Conservation (phyloP, 257 asterid genomes). For the Salvia splendens region DNA sequence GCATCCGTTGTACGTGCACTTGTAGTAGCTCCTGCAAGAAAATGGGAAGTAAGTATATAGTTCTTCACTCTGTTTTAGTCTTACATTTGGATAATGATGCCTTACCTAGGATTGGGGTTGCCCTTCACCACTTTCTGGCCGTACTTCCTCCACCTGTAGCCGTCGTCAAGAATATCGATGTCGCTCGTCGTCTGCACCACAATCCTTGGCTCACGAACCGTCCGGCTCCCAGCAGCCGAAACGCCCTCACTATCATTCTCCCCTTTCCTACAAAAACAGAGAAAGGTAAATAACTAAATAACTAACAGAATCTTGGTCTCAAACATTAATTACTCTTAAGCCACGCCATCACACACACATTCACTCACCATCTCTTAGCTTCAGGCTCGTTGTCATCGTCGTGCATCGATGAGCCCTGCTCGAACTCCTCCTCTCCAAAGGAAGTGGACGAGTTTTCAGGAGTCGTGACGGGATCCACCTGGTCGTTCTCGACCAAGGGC, state of each 20-base stretch:
- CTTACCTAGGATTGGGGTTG: slow-evolving; percentile 92
- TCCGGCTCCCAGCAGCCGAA: slow-evolving; percentile 68
- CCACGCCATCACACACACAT: too few species aligned
- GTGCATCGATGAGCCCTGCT: slow-evolving; percentile 68
- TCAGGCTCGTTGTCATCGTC: slow-evolving; percentile 76
- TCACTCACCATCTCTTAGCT: slow-evolving; percentile 74
- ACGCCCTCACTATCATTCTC: slow-evolving; percentile 67
- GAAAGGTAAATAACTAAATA: not conserved
- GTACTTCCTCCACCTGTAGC: slow-evolving; percentile 94
- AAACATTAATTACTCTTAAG: too few species aligned
- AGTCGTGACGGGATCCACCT: slow-evolving; percentile 39
- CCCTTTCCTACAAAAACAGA: slow-evolving; percentile 61
- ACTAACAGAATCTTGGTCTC: too few species aligned
- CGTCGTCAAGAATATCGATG: slow-evolving; percentile 91
- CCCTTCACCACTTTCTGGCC: slow-evolving; percentile 97
- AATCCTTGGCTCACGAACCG: slow-evolving; percentile 83
- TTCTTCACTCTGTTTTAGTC: too few species aligned
- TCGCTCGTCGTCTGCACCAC: slow-evolving; percentile 98
- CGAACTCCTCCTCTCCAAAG: slow-evolving; percentile 80
- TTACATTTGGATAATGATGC: not conserved
- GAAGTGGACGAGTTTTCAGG: slow-evolving; percentile 79
- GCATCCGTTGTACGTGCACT: slow-evolving; percentile 80
- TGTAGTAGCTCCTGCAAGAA: slow-evolving; percentile 84
- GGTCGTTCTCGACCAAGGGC: slow-evolving; percentile 43
- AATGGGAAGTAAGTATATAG: not conserved